Evolutionary conservation across 2,329 filamentous ascomycete genomes (phyloP).

Genomic region (Macroventuria anomochaeta): DNA sequence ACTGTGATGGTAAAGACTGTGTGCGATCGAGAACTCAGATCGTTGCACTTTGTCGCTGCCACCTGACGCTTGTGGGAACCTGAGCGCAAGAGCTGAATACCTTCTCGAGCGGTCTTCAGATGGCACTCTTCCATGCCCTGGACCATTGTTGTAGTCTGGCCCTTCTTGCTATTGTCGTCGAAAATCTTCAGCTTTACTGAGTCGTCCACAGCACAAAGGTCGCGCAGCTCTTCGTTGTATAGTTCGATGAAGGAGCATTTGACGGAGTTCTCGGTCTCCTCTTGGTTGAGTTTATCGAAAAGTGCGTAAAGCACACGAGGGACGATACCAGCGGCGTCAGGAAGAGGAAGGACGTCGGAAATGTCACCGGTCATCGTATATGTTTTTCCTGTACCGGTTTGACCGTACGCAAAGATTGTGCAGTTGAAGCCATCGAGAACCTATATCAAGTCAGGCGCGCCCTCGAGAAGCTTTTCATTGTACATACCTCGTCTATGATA

Average conservation of each 20-base stretch:
- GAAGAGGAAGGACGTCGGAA: slow-evolving; percentile 85
- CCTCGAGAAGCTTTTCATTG: no score
- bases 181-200: slow-evolving; percentile 90
- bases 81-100: slow-evolving; percentile 85
- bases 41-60: slow-evolving; percentile 99
- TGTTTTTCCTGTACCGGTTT: slow-evolving; percentile 97
- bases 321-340: slow-evolving; percentile 93
- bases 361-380: slow-evolving; percentile 99
- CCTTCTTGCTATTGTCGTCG: slow-evolving; percentile 83
- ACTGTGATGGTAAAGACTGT: slow-evolving; percentile 97
- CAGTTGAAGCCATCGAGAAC: slow-evolving; percentile 96
- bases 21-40: slow-evolving; percentile 94
- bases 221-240: slow-evolving; percentile 96
- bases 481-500: slow-evolving; percentile 82
- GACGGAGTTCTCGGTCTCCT: slow-evolving; percentile 81
- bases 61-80: slow-evolving; percentile 95
- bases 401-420: slow-evolving; percentile 97
- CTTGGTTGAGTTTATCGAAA: slow-evolving; percentile 81
- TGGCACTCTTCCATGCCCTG: slow-evolving; percentile 98
- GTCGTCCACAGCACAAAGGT: slow-evolving; percentile 84
- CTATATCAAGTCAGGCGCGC: slow-evolving; percentile 54
- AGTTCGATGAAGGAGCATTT: slow-evolving; percentile 99
- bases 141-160: slow-evolving; percentile 83
- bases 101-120: slow-evolving; percentile 82
- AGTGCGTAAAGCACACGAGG: slow-evolving; percentile 87